Evolutionary conservation across 306 rosid species (phyloP), one percentile per base, ranked within the genome.

Genomic region (Pyrus bretschneideri): DNA sequence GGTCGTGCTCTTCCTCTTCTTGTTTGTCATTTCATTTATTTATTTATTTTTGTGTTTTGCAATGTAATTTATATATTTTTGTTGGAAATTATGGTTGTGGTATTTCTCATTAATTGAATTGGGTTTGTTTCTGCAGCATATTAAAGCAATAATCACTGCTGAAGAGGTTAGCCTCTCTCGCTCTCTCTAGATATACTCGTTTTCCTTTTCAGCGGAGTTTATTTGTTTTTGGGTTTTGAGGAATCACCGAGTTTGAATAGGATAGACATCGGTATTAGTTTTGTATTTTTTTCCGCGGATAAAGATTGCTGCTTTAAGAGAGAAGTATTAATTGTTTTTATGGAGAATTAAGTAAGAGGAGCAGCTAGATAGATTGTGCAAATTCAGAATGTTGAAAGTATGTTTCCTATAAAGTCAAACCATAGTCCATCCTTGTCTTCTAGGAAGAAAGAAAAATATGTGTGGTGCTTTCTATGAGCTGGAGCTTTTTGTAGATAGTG

Each of bases 91-190:
- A 54, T 31, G 35, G 14, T n/a, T 44, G 38, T 31, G 23, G 17
- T 8, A 9, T 13, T n/a, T 0, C 27, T 7, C 19, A 62, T 76
- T 6, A 2, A 40, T 75, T 25, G 11, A 70, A 46, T 30, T 77
- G 7, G 68, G 44, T 76, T 75, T 81, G 61, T 81, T 72, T 76
- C 45, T 79, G 38, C 97, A 95, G 98, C 98, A 95, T 86, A 89
- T 92, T 83, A 95, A 95, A 79, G 98, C 98, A 46, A 92, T 95
- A 69, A 95, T 95, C 78, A 95, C 98, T 1, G 96, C 98, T 15
- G 97, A 95, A 42, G 98, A 95, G 97, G 98, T 95, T 79, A 35
- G 87, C 63, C 31, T 52, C 42, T 81, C 66, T 81, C 82, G 74
- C 27, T 27, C 29, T 31, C 12, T 45, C 57, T 58, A 1, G 9